Percentiles rank a stretch among this genome's conserved stretches.
These are phyloP conservation scores for Mucor lusitanicus DNA, from an alignment of 371 early-diverging fungal species.

Conservation along the genomic window DNA sequence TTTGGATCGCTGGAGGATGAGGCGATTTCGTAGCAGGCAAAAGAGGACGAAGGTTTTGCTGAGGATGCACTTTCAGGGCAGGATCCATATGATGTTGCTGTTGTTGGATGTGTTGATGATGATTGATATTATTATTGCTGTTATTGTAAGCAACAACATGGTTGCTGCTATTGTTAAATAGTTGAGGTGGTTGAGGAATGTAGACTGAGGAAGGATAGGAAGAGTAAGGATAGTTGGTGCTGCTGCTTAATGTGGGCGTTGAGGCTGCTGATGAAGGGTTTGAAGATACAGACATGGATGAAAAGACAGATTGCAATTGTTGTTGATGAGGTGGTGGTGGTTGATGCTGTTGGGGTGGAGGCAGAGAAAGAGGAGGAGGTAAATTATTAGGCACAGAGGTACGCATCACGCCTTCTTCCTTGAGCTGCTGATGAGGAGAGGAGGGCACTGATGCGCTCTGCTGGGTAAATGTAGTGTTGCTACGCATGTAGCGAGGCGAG, in stretches of 20 bases:
- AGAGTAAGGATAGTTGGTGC: constrained; percentile 1
- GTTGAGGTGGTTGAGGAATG: constrained; percentile 25
- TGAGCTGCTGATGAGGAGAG: constrained; percentile 12
- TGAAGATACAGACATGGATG: constrained; percentile 16
- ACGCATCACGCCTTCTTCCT: background rate
- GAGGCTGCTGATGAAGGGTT: background rate
- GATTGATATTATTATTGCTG: constrained; percentile 5
- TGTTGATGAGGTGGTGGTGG: background rate
- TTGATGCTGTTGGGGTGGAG: constrained; percentile 1
- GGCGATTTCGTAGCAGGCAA: constrained; percentile 23
- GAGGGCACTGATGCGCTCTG: constrained; percentile 18
- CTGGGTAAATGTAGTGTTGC: constrained; percentile 2
- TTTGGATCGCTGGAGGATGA: constrained; percentile 8
- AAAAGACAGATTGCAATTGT: constrained; percentile 11
- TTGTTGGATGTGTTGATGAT: constrained; percentile 12
- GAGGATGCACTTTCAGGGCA: constrained; percentile 5
- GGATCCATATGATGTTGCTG: constrained; percentile 8
- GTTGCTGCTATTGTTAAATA: constrained; percentile 5
- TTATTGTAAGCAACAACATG: constrained; percentile 3
- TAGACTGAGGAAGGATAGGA: constrained; percentile 11
- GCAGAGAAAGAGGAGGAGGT: constrained; percentile 10
- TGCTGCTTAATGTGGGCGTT: constrained; percentile 3
- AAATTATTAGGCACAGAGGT: background rate
- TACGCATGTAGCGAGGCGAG: constrained; percentile 18
- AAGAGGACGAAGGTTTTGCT: constrained; percentile 18